Conservation (phyloP, 495 filamentous ascomycete species). For the Podospora pseudoanserina region DNA sequence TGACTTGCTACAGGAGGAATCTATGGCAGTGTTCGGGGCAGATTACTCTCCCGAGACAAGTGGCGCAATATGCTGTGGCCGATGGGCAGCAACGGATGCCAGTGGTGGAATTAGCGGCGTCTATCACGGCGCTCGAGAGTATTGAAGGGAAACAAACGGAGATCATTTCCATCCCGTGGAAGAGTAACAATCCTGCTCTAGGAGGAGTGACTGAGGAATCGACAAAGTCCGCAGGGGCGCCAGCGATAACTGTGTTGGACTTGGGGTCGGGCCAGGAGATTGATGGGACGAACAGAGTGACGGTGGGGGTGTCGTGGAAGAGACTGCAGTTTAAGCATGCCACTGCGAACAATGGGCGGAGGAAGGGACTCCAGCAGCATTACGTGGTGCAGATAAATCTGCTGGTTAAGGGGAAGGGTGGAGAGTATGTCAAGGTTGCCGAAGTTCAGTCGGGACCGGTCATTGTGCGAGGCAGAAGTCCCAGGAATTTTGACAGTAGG, state of each 20-base stretch:
- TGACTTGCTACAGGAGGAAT: conserved; percentile 90
- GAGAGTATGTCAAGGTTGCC: conserved; percentile 55
- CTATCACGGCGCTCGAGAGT: conserved; percentile 82
- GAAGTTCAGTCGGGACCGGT: conserved; percentile 64
- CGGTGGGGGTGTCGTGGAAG: conserved; percentile 83
- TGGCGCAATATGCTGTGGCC: conserved; percentile 65
- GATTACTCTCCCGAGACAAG: conserved; percentile 67
- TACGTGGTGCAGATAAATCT: conserved; percentile 65
- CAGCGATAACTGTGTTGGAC: conserved; percentile 65
- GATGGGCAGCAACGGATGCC: conserved; percentile 74
- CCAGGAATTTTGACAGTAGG: conserved; percentile 64
- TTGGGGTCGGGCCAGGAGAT: conserved; percentile 62
- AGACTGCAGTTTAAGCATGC: conserved; percentile 88
- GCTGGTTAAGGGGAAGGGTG: conserved; percentile 55
- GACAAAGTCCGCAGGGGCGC: conserved; percentile 46
- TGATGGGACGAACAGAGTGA: conserved; percentile 67
- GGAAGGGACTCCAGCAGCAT: conserved; percentile 68
- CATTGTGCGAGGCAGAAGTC: conserved; percentile 65
- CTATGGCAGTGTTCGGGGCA: conserved; percentile 85
- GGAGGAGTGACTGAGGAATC: conserved; percentile 41
- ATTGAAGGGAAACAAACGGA: conserved; percentile 85
- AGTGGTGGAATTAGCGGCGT: conserved; percentile 69
- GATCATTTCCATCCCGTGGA: conserved; percentile 92
- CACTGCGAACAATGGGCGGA: conserved; percentile 76
- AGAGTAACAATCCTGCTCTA: conserved; percentile 64